Conservation (phyloP, 2,329 filamentous ascomycete species). For the Cladosporium sp. region DNA sequence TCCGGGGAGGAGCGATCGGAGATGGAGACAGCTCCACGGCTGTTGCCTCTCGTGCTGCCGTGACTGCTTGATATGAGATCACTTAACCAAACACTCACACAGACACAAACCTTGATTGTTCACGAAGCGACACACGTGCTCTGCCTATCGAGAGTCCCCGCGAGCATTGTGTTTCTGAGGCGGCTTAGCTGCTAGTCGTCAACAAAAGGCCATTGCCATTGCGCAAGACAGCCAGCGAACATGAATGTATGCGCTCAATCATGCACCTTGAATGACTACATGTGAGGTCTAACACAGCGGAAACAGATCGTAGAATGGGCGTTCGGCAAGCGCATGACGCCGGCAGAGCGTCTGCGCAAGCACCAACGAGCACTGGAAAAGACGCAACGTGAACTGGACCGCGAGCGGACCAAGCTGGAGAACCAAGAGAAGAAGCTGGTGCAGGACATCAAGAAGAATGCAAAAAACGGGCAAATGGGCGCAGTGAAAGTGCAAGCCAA, state of each 20-base stretch:
- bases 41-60: background rate
- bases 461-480: constrained; percentile 97
- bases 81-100: background rate
- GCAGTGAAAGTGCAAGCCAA: constrained; percentile 98
- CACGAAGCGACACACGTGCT: too few relatives aligned
- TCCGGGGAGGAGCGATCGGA: background rate
- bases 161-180: background rate
- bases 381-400: constrained; percentile 91
- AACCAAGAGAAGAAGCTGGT: constrained; percentile 98
- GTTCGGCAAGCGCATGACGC: constrained; percentile 98
- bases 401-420: constrained; percentile 91
- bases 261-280: background rate
- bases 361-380: constrained; percentile 97
- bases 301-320: constrained; percentile 92
- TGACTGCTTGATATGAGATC: background rate
- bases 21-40: background rate
- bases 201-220: constrained; percentile 1
- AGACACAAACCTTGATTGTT: background rate
- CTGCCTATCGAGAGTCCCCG: background rate
- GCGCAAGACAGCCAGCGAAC: constrained; percentile 18
- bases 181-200: background rate
- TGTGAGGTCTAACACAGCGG: constrained; percentile 1
- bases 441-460: constrained; percentile 94
- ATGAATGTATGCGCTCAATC: constrained; percentile 53
- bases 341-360: constrained; percentile 82